These are phyloP conservation scores for Globomyces sp. DNA, from an alignment of 371 early-diverging fungal species.

Conservation along the genomic window DNA sequence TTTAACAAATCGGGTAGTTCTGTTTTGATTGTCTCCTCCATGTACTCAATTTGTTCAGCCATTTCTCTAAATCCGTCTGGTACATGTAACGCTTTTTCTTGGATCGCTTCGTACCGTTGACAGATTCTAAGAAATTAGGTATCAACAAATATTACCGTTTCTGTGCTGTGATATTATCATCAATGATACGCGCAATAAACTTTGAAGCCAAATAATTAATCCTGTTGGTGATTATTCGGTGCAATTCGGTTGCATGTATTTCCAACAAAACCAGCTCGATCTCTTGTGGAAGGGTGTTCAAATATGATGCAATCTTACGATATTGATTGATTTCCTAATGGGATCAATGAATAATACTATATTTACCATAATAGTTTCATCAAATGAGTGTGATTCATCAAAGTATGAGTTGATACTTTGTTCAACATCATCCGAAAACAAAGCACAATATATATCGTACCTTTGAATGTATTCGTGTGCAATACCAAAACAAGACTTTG, in stretches of 20 bases:
- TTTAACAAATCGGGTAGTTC: constrained; percentile 47
- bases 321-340: constrained; percentile 52
- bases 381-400: constrained; percentile 42
- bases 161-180: constrained; percentile 44
- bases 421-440: constrained; percentile 34
- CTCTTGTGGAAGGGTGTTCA: constrained; percentile 32
- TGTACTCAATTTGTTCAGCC: constrained; percentile 58
- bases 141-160: constrained; percentile 1
- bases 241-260: constrained; percentile 50
- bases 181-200: constrained; percentile 44
- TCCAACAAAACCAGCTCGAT: constrained; percentile 52
- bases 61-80: constrained; percentile 62
- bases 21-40: constrained; percentile 40
- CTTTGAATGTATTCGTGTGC: constrained; percentile 36
- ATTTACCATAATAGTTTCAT: constrained; percentile 46
- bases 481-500: constrained; percentile 40
- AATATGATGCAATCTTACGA: constrained; percentile 32
- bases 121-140: constrained; percentile 39
- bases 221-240: constrained; percentile 36
- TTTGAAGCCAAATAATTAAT: constrained; percentile 42
- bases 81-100: constrained; percentile 42
- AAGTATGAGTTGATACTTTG: constrained; percentile 39
- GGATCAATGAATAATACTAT: background rate
- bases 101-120: constrained; percentile 47
- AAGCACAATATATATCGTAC: constrained; percentile 40